These are phyloP conservation scores for Talaromyces sp. DNA, from an alignment of 2,329 filamentous ascomycete species.

Conservation along the genomic window DNA sequence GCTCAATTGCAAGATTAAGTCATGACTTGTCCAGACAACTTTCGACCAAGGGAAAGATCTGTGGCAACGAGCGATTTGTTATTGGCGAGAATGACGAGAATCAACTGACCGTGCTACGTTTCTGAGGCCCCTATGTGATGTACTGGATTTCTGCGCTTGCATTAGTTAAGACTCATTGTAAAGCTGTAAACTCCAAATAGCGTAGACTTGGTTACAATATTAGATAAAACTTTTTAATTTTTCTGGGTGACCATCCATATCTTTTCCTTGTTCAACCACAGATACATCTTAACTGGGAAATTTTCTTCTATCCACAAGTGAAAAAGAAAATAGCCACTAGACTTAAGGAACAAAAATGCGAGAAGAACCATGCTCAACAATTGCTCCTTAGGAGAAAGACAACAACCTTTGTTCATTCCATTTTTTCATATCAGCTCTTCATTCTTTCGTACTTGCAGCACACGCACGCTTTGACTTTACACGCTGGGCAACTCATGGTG, in stretches of 20 bases:
- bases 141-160: not conserved
- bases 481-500: conserved; percentile 22
- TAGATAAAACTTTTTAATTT: not conserved
- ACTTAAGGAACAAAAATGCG: not conserved
- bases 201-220: not conserved
- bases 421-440: not conserved
- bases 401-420: not conserved
- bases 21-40: conserved; percentile 43
- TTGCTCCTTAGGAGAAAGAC: not conserved
- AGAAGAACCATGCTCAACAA: not conserved
- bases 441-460: conserved; percentile 21
- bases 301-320: not conserved
- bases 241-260: no score
- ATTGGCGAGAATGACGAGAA: conserved; percentile 52
- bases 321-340: not conserved
- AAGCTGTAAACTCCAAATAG: not conserved
- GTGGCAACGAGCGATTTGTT: conserved; percentile 58
- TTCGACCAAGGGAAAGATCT: conserved; percentile 49
- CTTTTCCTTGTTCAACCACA: not conserved
- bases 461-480: conserved; percentile 23
- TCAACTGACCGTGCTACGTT: conserved; percentile 50
- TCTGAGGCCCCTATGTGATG: conserved; percentile 21
- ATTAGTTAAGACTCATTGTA: not conserved
- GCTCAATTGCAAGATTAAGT: conserved; percentile 18
- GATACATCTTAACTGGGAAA: not conserved